Evolutionary conservation across 176 grass and related monocot species (phyloP), one percentile per base, ranked within the genome.

Genomic region (Aegilops tauschii): DNA sequence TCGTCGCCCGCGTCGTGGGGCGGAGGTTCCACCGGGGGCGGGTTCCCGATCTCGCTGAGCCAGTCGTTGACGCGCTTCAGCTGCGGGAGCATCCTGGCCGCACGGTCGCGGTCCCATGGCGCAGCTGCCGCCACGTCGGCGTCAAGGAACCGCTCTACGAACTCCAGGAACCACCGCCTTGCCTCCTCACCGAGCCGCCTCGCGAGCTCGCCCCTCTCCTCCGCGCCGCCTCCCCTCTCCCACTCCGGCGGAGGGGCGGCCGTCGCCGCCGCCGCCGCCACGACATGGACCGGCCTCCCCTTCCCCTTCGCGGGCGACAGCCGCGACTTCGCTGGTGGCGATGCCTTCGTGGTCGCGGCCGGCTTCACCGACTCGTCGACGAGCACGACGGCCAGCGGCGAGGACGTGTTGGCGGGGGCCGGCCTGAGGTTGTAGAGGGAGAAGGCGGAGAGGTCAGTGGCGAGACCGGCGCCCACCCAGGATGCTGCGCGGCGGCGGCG

Each of bases 21-120:
- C 21, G 67, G 61, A 39, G 67, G 27, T 52, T 92, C 93, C 28
- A 76, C 73, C 73, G 49, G 42, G 14, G 65, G 44, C 18, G 77
- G 83, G 80, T 73, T 86, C 66, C 85, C 90, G 59, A 95, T 90
- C 65, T 91, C 91, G 85, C 88, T 94, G 29, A 98, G 86, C 97
- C 97, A 98, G 80, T 96, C 92, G 83, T 98, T 95, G 58, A 98
- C 96, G 65, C 86, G 85, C 92, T 96, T 98, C 78, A 98, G 86
- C 83, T 96, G 93, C 44, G 93, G 92, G 30, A 98, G 92, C 93
- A 94, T 96, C 80, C 84, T 76, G 17, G 93, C 94, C 5, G 90
- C 93, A 32, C 85, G 79, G 80, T 98, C 96, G 14, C 88, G 90
- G 72, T 98, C 94, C 81, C 85, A 92, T 16, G 85, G 90, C 59